phyloP scores from a whole-genome alignment of 305 asterid species.

The Vinca major region DNA sequence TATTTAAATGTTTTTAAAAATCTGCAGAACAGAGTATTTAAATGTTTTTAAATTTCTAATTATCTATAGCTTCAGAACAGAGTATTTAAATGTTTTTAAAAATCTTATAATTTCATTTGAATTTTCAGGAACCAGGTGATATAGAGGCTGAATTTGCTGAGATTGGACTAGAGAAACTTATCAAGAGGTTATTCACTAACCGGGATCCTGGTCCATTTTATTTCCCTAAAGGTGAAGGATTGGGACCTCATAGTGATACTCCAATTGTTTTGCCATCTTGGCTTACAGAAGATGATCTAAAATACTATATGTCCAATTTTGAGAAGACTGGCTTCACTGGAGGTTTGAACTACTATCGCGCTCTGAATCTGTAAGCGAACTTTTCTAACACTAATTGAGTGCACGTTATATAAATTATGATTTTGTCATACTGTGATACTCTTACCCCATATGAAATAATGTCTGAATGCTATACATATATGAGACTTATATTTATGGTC shows the following conservation, averaged over 20 bases:
- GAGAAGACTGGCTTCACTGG: conserved; percentile 8
- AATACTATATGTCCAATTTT: conserved; percentile 1
- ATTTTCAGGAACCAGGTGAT: conserved; percentile 8
- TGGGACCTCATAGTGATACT: background rate
- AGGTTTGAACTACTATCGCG: conserved; percentile 7
- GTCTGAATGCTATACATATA: no score
- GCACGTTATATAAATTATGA: no score
- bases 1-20: no score
- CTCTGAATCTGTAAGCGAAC: background rate
- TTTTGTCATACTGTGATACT: no score
- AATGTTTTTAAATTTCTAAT: no score
- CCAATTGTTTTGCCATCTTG: conserved; percentile 4
- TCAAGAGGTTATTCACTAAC: background rate
- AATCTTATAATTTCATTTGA: background rate
- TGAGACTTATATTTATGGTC: no score
- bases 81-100: no score
- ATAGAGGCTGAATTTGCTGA: conserved; percentile 6
- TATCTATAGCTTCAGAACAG: no score
- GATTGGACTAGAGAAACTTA: background rate
- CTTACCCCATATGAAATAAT: no score
- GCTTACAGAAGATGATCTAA: conserved; percentile 1
- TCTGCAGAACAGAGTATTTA: no score
- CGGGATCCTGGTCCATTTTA: background rate
- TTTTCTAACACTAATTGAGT: background rate
- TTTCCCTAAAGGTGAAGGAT: conserved; percentile 1